phyloP scores from a whole-genome alignment of 2,329 filamentous ascomycete genomes.

The Aspergillus pseudoglaucus region DNA sequence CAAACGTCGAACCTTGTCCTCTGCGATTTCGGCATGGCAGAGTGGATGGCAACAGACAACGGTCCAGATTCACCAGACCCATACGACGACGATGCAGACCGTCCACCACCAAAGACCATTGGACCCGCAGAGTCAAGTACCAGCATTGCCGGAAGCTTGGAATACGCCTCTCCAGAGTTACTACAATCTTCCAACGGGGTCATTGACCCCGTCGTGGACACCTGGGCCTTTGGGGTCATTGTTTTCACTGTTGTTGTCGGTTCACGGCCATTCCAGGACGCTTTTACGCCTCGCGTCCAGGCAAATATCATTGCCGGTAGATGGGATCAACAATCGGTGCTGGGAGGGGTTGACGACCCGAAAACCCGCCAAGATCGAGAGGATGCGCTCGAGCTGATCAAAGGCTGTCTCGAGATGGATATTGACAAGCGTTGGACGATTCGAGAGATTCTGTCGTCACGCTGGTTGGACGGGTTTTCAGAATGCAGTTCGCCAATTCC shows the following conservation, averaged over 20 bases:
- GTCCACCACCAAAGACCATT: conserved; percentile 45
- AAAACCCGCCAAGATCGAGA: conserved; percentile 37
- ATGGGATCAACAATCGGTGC: conserved; percentile 50
- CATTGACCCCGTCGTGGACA: conserved; percentile 51
- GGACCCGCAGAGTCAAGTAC: conserved; percentile 52
- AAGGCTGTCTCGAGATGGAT: conserved; percentile 55
- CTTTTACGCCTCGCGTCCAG: conserved; percentile 52
- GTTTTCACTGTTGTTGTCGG: conserved; percentile 56
- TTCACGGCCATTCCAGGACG: conserved; percentile 56
- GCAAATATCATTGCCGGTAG: conserved; percentile 54
- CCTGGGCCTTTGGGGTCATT: conserved; percentile 63
- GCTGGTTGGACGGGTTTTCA: conserved; percentile 47
- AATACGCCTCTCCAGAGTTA: conserved; percentile 46
- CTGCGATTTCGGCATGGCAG: conserved; percentile 64
- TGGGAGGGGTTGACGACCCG: conserved; percentile 35
- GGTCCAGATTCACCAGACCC: conserved; percentile 46
- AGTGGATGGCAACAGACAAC: conserved; percentile 56
- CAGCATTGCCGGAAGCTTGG: conserved; percentile 55
- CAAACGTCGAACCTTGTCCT: conserved; percentile 54
- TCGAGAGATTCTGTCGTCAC: conserved; percentile 47
- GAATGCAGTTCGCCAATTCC: conserved; percentile 24
- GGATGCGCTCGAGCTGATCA: conserved; percentile 51
- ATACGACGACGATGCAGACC: conserved; percentile 40
- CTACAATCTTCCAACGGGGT: conserved; percentile 34
- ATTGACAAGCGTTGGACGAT: conserved; percentile 52